A percentile compares a stretch with the other conserved stretches of the same genome.
These are phyloP conservation scores for Aschersonia sp. DNA, from an alignment of 2,329 filamentous ascomycete genomes.

Conservation along the genomic window DNA sequence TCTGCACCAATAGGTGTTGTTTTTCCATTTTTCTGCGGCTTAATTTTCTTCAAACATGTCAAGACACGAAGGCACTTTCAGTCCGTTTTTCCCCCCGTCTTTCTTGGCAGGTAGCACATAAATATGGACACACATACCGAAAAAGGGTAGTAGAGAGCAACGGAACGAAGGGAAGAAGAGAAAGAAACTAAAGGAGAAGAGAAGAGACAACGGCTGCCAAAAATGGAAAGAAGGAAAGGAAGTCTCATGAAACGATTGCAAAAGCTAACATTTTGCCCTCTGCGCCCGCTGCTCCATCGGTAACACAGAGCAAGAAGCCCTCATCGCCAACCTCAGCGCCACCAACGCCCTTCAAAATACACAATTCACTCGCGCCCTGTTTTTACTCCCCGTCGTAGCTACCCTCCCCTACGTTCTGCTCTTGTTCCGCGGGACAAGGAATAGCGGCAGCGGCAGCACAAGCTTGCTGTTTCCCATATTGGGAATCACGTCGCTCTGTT, in stretches of 20 bases:
- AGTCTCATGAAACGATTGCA: too few relatives aligned
- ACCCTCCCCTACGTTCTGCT: constrained; percentile 34
- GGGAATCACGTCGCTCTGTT: constrained; percentile 45
- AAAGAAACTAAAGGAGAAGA: too few relatives aligned
- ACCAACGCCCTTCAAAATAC: constrained; percentile 44
- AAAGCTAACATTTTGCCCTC: not conserved
- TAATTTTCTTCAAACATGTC: constrained; percentile 2
- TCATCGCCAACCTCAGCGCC: constrained; percentile 39
- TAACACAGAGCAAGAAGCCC: constrained; percentile 44
- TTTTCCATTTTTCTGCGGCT: not conserved
- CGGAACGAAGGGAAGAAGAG: too few relatives aligned
- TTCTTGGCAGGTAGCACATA: not conserved
- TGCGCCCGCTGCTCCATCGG: not conserved
- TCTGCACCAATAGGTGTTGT: not conserved
- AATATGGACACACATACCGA: too few relatives aligned
- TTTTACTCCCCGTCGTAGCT: constrained; percentile 43
- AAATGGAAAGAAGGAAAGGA: too few relatives aligned
- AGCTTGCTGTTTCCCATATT: constrained; percentile 32
- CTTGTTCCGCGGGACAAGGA: constrained; percentile 12
- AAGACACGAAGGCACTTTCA: constrained; percentile 41
- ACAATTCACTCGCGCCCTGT: constrained; percentile 42
- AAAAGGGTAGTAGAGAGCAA: too few relatives aligned
- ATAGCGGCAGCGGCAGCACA: constrained; percentile 12
- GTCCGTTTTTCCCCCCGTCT: too few relatives aligned
- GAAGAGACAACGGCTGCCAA: too few relatives aligned